Conservation (phyloP, 257 asterid species). For the Cinchona pubescens region DNA sequence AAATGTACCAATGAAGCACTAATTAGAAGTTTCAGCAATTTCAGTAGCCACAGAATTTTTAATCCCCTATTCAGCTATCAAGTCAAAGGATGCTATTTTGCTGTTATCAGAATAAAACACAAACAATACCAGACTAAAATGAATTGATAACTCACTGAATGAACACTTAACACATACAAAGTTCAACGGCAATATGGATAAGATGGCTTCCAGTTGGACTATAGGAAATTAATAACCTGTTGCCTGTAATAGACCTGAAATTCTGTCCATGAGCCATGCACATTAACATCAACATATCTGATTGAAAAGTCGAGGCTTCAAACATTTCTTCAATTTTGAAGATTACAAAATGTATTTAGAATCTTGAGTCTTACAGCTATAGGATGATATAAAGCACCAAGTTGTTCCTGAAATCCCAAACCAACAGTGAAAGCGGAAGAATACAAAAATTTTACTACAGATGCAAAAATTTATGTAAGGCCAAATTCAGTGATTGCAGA, state of each 20-base stretch:
- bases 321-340: neutral
- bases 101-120: neutral
- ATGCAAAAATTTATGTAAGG: neutral
- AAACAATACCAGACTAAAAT: neutral
- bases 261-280: slow-evolving; percentile 83
- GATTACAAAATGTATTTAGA: neutral
- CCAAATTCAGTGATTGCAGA: neutral
- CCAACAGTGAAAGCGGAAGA: neutral
- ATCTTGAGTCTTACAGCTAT: neutral
- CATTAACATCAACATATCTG: slow-evolving; percentile 89
- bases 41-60: neutral
- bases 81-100: neutral
- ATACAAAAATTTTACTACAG: neutral
- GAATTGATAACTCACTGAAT: slow-evolving; percentile 32
- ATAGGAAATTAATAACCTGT: slow-evolving; percentile 51
- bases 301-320: slow-evolving; percentile 42
- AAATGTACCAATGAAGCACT: neutral
- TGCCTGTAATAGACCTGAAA: slow-evolving; percentile 62
- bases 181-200: slow-evolving; percentile 2
- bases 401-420: neutral
- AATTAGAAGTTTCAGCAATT: neutral
- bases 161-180: slow-evolving; percentile 40
- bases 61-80: neutral
- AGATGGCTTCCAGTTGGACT: slow-evolving; percentile 4
- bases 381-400: neutral